These are phyloP conservation scores for Metschnikowia koreensis DNA, from an alignment of 805 yeast genomes.

Conservation along the genomic window DNA sequence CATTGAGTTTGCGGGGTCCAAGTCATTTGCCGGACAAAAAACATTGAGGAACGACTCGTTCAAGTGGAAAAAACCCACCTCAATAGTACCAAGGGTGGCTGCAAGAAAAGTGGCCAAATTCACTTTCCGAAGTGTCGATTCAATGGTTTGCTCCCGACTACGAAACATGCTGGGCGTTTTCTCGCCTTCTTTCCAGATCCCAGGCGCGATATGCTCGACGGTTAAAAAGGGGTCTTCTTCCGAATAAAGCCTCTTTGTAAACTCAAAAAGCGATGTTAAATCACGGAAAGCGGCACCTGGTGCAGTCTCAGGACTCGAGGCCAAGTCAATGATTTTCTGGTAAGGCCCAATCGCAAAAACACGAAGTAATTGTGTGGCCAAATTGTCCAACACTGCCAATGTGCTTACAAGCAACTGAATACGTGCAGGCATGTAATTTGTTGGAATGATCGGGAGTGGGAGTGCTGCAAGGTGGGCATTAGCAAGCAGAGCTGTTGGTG, in stretches of 20 bases:
- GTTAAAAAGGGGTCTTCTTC: conserved; percentile 71
- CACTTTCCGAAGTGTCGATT: conserved; percentile 72
- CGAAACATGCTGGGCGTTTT: conserved; percentile 55
- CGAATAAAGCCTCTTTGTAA: conserved; percentile 66
- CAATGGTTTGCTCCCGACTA: conserved; percentile 60
- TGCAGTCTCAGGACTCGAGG: conserved; percentile 62
- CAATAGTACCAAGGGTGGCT: conserved; percentile 82
- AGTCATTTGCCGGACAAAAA: conserved; percentile 72
- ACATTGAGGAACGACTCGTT: conserved; percentile 83
- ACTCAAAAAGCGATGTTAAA: conserved; percentile 73
- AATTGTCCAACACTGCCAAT: conserved; percentile 74
- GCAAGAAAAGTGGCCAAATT: conserved; percentile 84
- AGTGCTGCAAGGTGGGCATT: conserved; percentile 58
- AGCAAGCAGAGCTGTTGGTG: conserved; percentile 33
- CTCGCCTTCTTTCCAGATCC: conserved; percentile 64
- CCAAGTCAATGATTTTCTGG: conserved; percentile 69
- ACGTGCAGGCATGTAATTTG: conserved; percentile 55
- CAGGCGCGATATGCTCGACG: conserved; percentile 68
- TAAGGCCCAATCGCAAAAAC: conserved; percentile 71
- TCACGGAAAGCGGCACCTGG: conserved; percentile 67
- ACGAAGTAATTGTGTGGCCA: conserved; percentile 76
- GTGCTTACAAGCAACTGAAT: conserved; percentile 65
- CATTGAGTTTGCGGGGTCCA: conserved; percentile 48
- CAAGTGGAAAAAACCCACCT: conserved; percentile 82
- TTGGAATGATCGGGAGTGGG: conserved; percentile 57